Evolutionary conservation across 2,329 filamentous ascomycete species (phyloP), one percentile per base, ranked within the genome.

Genomic region (Ceratocystis diversiconidia): DNA sequence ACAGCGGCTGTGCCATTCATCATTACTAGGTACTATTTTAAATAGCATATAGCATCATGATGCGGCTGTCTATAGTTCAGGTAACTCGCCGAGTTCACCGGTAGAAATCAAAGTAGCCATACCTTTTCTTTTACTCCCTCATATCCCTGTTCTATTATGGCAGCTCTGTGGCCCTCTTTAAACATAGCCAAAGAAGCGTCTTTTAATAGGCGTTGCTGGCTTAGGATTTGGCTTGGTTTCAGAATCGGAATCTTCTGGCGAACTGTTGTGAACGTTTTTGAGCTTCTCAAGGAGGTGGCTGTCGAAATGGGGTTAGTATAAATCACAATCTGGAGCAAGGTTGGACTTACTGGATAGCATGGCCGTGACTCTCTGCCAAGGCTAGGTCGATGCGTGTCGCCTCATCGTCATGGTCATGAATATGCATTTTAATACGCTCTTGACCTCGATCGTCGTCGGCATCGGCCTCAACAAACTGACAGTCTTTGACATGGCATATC

Each of bases 401-500:
- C 67, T 83, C 80, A 62, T 78, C 76, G 50, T 84, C 81, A 70
- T 90, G 87, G 63, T 81, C 76, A 48, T 77, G 68, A 48, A 85
- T 80, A 71, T 90, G 87, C 61, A 76, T 22, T 28, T 77, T 46
- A 59, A 90, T 86, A 8, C 82, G 74, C 3, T 77, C 74, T 67
- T 82, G 79, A 28, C 82, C 82, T 0, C 79, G 77, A 2, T 79
- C 74, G 52, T 81, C 78, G 57, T 83, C 80, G n/a, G 83, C 83
- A 1, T 79, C 80, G 68, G 85, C 85, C 10, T 89, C 83, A 50
- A 85, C 78, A 69, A 85, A 85, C 46, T 75, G 75, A 70, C 87
- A 90, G 28, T 80, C 84, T 77, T 84, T 81, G 68, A 86, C 79
- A 3, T 80, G 80, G 70, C 87, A 90, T 0, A 76, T 76, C 86